Evolutionary conservation across 2,329 filamentous ascomycete species (phyloP).

Genomic region (Colletotrichum viniferum): DNA sequence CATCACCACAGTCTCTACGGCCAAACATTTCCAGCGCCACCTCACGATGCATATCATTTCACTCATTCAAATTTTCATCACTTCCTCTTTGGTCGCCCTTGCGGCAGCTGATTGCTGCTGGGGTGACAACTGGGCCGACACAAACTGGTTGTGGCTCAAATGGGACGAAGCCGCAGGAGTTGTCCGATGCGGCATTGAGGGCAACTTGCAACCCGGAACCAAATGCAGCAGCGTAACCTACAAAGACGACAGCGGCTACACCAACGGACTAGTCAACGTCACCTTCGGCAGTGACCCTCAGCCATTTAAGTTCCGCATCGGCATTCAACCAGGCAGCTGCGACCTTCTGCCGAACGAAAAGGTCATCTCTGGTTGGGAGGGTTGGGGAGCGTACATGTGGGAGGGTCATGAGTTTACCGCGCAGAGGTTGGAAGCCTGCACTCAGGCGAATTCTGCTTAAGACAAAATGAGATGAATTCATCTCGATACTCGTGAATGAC

Average conservation of each 20-base stretch:
- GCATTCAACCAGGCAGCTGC: neutral
- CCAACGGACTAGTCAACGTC: neutral
- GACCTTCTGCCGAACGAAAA: neutral
- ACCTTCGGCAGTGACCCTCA: neutral
- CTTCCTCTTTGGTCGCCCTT: neutral
- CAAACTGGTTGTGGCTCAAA: neutral
- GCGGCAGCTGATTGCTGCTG: neutral
- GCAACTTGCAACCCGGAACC: neutral
- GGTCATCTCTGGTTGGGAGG: slow-evolving; percentile 1
- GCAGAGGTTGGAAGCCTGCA: neutral
- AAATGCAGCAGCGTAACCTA: neutral
- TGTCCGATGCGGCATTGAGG: neutral
- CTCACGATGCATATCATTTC: neutral
- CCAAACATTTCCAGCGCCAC: neutral
- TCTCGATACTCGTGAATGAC: neutral
- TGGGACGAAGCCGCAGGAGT: neutral
- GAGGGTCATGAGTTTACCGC: neutral
- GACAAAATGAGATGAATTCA: neutral
- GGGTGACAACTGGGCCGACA: neutral
- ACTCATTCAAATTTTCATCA: neutral
- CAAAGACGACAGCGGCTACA: neutral
- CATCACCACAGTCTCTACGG: neutral
- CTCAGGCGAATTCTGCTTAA: neutral
- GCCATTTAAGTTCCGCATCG: slow-evolving; percentile 1
- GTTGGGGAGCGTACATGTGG: neutral